Evolutionary conservation across 306 rosid genomes (phyloP), one percentile per base, ranked within the genome.

Genomic region (Chamaecrista fasciculata): DNA sequence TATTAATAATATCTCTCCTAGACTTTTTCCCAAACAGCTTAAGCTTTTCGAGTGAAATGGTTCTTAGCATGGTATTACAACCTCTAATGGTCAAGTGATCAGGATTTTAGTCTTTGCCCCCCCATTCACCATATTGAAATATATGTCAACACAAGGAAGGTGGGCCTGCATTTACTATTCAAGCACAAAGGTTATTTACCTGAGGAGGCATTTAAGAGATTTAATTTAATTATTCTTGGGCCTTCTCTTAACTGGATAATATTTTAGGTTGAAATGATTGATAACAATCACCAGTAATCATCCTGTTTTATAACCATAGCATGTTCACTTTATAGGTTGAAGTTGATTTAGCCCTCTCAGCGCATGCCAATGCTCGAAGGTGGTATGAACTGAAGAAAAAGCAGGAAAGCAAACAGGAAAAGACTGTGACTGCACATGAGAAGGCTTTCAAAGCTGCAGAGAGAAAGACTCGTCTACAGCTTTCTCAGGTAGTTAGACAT

Each of bases 381-480:
- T 91, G 99, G 99, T 94, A 87, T 75, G 97, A 91, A 75, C 75
- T 59, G 80, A 94, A 91, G 96, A 94, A 94, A 82, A 94, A 87
- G 72, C 97, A 91, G 78, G 97, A 94, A 78, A 87, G 79, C 83
- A 94, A 94, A 81, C 96, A 94, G 80, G 99, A 89, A 62, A 94
- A 94, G 82, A 94, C 99, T 43, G 40, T 91, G 20, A 85, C 91
- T 69, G 97, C 99, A 2, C 99, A 94, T 83, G 95, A 87, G 61
- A 94, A 88, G 73, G 99, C 97, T 42, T 94, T 94, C 76, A 94
- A 94, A 81, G 97, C 99, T 72, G 96, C 97, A 6, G 99, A 94
- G 83, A 86, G 79, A 84, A 94, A 94, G 90, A 94, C 96, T 76
- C 96, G 95, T 70, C 89, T 76, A 44, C 99, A 94, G 83, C 90